Conservation (phyloP, 2,329 filamentous ascomycete species). For the Exophiala spinifera region DNA sequence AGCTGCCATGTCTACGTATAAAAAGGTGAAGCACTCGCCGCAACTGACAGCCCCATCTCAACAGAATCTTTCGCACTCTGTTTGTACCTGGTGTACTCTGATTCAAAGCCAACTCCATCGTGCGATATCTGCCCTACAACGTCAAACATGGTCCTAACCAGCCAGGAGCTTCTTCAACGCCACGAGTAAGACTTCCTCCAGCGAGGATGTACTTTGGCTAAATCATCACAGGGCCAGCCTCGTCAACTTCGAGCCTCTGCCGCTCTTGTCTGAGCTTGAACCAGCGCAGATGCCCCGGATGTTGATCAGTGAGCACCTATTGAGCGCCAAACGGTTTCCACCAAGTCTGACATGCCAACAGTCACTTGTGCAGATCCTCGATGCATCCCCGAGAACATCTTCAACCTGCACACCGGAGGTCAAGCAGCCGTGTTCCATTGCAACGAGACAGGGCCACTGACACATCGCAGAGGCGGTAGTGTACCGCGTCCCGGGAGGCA, state of each 20-base stretch:
- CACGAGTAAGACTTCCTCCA: slow-evolving; percentile 3
- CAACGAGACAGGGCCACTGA: not conserved
- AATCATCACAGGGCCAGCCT: slow-evolving; percentile 4
- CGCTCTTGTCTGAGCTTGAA: slow-evolving; percentile 9
- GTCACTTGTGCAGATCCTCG: slow-evolving; percentile 20
- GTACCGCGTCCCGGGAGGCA: slow-evolving; percentile 12
- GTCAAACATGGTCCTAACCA: slow-evolving; percentile 2
- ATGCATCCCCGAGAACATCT: slow-evolving; percentile 15
- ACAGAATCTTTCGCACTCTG: too few species aligned
- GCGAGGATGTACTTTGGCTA: not conserved
- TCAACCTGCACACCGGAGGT: slow-evolving; percentile 10
- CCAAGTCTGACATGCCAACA: not conserved
- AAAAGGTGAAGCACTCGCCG: not conserved
- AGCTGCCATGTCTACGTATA: not conserved
- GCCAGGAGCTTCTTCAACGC: slow-evolving; percentile 11
- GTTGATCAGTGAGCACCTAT: slow-evolving; percentile 8
- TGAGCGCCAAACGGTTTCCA: not conserved
- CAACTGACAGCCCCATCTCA: too few species aligned
- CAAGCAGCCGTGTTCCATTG: not conserved
- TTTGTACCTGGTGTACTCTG: too few species aligned
- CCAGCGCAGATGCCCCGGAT: slow-evolving; percentile 2
- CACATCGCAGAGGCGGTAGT: slow-evolving; percentile 7
- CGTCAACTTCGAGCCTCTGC: slow-evolving; percentile 5
- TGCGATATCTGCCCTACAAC: too few species aligned
- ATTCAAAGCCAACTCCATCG: too few species aligned